Evolutionary conservation across 2,329 filamentous ascomycete genomes (phyloP).

Genomic region (Delphinella strobiligena): DNA sequence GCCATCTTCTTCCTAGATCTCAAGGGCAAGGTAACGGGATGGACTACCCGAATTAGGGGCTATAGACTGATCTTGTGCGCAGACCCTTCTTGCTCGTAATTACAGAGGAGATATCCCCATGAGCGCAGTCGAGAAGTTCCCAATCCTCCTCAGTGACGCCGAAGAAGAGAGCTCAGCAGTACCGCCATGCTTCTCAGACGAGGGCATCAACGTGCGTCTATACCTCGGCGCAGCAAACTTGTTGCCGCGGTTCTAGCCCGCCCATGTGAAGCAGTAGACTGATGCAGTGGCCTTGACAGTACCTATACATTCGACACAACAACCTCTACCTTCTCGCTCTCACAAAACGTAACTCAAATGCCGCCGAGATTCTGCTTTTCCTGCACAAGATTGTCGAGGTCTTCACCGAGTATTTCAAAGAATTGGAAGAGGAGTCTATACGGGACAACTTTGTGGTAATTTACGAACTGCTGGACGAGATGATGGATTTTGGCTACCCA

Average conservation of each 20-base stretch:
- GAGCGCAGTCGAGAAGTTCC: slow-evolving; percentile 98
- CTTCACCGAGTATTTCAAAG: slow-evolving; percentile 99
- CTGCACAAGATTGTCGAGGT: slow-evolving; percentile 97
- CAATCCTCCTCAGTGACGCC: slow-evolving; percentile 86
- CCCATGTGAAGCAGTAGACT: no score
- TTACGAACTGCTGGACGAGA: slow-evolving; percentile 96
- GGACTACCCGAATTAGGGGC: neutral
- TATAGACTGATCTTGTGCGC: slow-evolving; percentile 7
- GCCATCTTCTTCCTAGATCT: slow-evolving; percentile 97
- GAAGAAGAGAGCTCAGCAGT: slow-evolving; percentile 98
- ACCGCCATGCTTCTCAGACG: slow-evolving; percentile 93
- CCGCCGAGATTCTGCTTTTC: slow-evolving; percentile 95
- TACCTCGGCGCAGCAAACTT: no score
- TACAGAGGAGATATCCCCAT: slow-evolving; percentile 98
- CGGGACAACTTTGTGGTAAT: slow-evolving; percentile 99
- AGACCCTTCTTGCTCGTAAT: slow-evolving; percentile 97
- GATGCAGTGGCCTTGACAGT: slow-evolving; percentile 39
- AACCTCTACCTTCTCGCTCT: slow-evolving; percentile 96
- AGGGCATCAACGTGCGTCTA: slow-evolving; percentile 82
- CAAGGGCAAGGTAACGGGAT: slow-evolving; percentile 78
- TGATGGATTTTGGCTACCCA: slow-evolving; percentile 99
- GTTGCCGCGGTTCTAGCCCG: no score
- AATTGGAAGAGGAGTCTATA: slow-evolving; percentile 95
- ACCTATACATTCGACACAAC: slow-evolving; percentile 98
- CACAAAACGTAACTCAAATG: slow-evolving; percentile 98